Base-by-base conservation (phyloP, 805 yeast species). In the Kodamaea sagamina region DNA sequence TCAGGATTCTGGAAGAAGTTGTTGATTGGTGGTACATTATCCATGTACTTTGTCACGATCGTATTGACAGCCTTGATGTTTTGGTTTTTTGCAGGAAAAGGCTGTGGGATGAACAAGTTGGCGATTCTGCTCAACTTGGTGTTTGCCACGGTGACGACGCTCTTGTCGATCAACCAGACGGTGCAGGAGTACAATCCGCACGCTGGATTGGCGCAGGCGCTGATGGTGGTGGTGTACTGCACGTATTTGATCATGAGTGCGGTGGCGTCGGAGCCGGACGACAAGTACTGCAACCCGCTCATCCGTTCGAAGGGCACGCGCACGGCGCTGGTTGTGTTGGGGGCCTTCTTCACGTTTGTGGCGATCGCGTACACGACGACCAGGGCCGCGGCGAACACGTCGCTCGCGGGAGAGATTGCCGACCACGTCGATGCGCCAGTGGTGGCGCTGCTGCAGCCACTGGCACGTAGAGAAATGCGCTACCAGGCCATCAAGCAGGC, bases 311-410 rank as follows among this genome's bases (percentile, higher is more conserved):
- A 79, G 42, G 96, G 97, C 3, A 89, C 99, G 1, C 78, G 98
- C 55, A 89, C 95, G 2, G 80, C 89, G 15, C 85, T 95, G 47
- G 82, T 90, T 42, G 78, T 93, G 1, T 59, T 93, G 41, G 98
- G 98, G 12, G 97, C 98, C 0, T 67, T 89, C 12, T 89, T 95
- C 70, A 93, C 99, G 0, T 89, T 93, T 58, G 74, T 88, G 41
- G 97, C 99, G 0, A 86, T 93, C 49, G 97, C 97, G 0, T 95
- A 93, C 61, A 93, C 99, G 1, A 93, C 99, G 0, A 89, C 97
- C 1, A 78, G 98, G 50, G 99, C 98, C 0, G 99, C 97, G 4
- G 89, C 92, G 29, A 65, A 67, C 49, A 54, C 72, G 3, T 68
- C 71, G 65, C 77, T 62, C 75, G 67, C 70, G 17, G 60, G 65